Conservation (phyloP, 2,329 filamentous ascomycete species). For the Trichophyton schoenleinii region DNA sequence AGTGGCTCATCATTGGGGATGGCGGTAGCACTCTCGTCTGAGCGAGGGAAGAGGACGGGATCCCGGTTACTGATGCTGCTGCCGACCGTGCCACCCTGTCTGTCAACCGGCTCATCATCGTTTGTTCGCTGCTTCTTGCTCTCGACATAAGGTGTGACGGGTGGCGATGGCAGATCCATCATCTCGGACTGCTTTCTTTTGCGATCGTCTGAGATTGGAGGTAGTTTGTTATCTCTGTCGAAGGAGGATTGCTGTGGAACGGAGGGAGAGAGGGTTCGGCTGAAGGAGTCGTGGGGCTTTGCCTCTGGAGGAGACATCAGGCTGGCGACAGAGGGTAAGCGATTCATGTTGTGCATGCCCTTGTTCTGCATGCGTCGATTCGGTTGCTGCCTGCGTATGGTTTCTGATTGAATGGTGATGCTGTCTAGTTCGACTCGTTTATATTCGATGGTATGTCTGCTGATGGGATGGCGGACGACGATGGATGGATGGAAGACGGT, state of each 20-base stretch:
- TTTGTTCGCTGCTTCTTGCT: constrained; percentile 29
- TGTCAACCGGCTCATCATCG: constrained; percentile 14
- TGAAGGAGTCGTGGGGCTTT: constrained; percentile 41
- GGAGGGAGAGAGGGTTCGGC: constrained; percentile 16
- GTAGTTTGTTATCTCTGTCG: constrained; percentile 24
- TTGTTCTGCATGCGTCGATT: constrained; percentile 14
- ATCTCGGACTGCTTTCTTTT: constrained; percentile 33
- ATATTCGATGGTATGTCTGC: too few species aligned
- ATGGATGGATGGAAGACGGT: neutral
- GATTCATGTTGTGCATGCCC: constrained; percentile 28
- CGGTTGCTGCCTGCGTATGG: too few species aligned
- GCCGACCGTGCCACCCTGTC: constrained; percentile 19
- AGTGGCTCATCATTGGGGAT: constrained; percentile 29
- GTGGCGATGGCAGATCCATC: constrained; percentile 35
- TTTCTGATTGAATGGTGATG: too few species aligned
- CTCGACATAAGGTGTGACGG: constrained; percentile 33
- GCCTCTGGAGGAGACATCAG: constrained; percentile 36
- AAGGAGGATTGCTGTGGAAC: constrained; percentile 20
- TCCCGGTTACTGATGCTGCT: constrained; percentile 22
- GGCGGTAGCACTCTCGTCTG: constrained; percentile 19
- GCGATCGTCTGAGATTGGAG: constrained; percentile 31
- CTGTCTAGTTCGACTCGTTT: too few species aligned
- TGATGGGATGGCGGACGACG: neutral
- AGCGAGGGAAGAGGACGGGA: constrained; percentile 33
- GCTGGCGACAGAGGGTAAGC: constrained; percentile 32